Conservation (phyloP, 2,329 filamentous ascomycete species). For the Fusarium chlamydosporum region DNA sequence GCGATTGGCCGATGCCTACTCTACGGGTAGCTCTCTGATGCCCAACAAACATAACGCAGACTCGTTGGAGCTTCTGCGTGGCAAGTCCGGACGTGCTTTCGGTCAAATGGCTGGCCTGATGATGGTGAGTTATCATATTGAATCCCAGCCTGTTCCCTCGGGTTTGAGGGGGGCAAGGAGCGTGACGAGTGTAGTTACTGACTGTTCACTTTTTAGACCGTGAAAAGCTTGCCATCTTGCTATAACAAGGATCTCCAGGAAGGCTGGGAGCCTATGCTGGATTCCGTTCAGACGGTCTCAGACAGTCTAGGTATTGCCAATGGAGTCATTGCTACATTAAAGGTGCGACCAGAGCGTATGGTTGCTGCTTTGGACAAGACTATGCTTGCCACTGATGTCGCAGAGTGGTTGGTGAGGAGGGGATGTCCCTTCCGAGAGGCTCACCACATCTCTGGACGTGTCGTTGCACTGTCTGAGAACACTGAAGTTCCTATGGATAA, state of each 20-base stretch:
- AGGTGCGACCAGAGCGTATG: slow-evolving; percentile 78
- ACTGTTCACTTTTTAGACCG: slow-evolving; percentile 53
- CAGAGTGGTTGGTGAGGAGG: slow-evolving; percentile 73
- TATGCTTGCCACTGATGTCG: slow-evolving; percentile 77
- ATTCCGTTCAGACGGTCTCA: slow-evolving; percentile 79
- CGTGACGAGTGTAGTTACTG: neutral
- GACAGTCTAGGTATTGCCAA: slow-evolving; percentile 82
- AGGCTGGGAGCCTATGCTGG: slow-evolving; percentile 80
- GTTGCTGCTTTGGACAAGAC: slow-evolving; percentile 69
- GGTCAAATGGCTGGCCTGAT: slow-evolving; percentile 70
- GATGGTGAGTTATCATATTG: slow-evolving; percentile 56
- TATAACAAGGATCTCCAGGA: slow-evolving; percentile 88
- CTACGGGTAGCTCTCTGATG: slow-evolving; percentile 44
- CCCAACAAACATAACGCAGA: slow-evolving; percentile 47
- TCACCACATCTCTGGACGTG: slow-evolving; percentile 80
- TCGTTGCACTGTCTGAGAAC: slow-evolving; percentile 79
- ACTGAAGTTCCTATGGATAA: slow-evolving; percentile 76
- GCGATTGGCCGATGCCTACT: slow-evolving; percentile 44
- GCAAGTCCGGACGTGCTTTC: slow-evolving; percentile 49
- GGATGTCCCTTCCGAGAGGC: slow-evolving; percentile 71
- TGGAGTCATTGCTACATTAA: slow-evolving; percentile 77
- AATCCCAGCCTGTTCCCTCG: neutral
- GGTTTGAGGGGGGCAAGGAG: neutral
- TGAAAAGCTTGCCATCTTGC: slow-evolving; percentile 74
- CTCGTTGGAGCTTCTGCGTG: slow-evolving; percentile 48